Evolutionary conservation across 257 asterid species (phyloP).

Genomic region (Solanum corneliomulleri): DNA sequence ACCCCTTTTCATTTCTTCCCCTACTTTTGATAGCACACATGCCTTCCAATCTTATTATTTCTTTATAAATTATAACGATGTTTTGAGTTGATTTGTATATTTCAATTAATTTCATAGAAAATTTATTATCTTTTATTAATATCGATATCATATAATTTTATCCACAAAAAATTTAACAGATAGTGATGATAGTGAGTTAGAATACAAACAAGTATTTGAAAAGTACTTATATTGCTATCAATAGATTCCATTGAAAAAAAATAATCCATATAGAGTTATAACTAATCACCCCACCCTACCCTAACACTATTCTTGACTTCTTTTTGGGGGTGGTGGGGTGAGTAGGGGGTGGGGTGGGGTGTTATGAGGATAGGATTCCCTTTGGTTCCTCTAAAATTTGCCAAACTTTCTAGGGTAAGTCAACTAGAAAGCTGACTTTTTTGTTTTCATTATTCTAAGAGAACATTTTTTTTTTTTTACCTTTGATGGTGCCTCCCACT

Average conservation of each 20-base stretch:
- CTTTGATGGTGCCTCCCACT: conserved; percentile 33
- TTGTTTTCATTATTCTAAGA: background rate
- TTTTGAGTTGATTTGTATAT: background rate
- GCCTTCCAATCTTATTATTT: conserved; percentile 1
- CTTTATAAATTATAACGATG: background rate
- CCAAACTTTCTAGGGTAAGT: conserved; percentile 69
- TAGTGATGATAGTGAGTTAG: background rate
- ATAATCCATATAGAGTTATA: background rate
- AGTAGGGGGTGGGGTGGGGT: background rate
- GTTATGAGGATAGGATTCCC: conserved; percentile 46
- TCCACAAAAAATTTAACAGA: background rate
- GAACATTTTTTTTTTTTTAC: background rate
- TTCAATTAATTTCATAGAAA: background rate
- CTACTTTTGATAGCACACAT: conserved; percentile 58
- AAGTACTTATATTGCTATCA: background rate
- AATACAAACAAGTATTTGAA: background rate
- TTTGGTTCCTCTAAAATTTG: conserved; percentile 42
- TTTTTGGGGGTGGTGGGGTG: conserved; percentile 1
- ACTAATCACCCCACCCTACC: background rate
- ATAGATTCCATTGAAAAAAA: background rate
- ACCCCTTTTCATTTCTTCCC: conserved; percentile 51
- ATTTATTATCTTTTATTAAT: background rate
- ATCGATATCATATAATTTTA: background rate
- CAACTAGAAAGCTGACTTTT: conserved; percentile 62
- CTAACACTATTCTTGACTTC: conserved; percentile 16